Evolutionary conservation across 202 grass and related monocot species (phyloP).

Genomic region (Saccharum hybrid): DNA sequence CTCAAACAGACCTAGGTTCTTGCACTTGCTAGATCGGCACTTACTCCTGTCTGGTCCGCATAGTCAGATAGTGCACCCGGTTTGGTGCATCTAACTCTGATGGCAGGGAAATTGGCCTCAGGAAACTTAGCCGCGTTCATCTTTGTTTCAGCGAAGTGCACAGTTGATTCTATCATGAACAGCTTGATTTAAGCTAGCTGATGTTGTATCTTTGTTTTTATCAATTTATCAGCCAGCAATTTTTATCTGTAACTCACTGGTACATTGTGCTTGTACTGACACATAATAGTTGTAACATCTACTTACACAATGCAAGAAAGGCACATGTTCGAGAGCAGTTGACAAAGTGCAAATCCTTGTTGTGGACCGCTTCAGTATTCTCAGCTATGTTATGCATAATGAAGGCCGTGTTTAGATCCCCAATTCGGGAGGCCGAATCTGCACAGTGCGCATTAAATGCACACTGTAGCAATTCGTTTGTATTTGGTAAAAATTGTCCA

Average conservation of each 20-base stretch:
- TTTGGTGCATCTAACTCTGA: conserved; percentile 39
- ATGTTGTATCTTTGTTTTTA: conserved; percentile 40
- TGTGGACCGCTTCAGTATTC: neutral
- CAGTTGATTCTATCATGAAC: conserved; percentile 40
- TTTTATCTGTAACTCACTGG: conserved; percentile 38
- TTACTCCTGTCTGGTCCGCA: conserved; percentile 29
- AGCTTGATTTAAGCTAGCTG: conserved; percentile 53
- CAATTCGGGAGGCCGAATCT: too few species aligned
- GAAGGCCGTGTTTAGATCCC: too few species aligned
- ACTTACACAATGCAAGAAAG: conserved; percentile 30
- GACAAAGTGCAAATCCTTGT: neutral
- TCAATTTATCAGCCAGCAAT: conserved; percentile 34
- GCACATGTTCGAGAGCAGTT: conserved; percentile 24
- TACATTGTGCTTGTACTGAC: conserved; percentile 42
- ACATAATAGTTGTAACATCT: conserved; percentile 28
- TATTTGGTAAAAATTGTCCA: too few species aligned
- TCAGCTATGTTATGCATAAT: neutral
- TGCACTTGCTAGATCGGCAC: conserved; percentile 38
- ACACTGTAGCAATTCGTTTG: too few species aligned
- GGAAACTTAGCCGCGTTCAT: conserved; percentile 5
- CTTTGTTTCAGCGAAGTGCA: conserved; percentile 15
- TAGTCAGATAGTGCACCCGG: conserved; percentile 8
- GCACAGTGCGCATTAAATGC: too few species aligned
- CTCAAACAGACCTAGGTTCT: conserved; percentile 27
- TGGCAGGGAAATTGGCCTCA: conserved; percentile 23